A percentile compares a stretch with the other conserved stretches of the same genome.
Conservation (phyloP, 148 eudicot genomes). For the Rhododendron griersonianum region DNA sequence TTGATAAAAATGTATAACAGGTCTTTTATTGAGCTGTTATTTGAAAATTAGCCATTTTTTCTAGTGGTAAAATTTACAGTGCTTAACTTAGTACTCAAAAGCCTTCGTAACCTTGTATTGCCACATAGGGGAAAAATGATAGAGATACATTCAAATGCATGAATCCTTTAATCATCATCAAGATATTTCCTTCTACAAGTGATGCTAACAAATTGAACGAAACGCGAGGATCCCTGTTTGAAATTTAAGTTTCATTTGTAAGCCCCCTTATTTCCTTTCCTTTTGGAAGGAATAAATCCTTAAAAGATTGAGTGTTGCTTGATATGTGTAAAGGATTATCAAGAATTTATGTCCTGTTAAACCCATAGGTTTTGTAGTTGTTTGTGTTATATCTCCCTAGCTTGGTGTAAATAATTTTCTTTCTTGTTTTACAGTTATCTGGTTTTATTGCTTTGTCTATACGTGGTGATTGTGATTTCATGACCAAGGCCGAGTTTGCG, state of each 20-base stretch:
- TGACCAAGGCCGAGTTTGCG: constrained; percentile 54
- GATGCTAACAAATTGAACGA: neutral
- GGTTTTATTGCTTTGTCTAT: constrained; percentile 45
- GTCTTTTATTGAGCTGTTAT: neutral
- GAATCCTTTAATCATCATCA: neutral
- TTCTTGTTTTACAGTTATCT: constrained; percentile 36
- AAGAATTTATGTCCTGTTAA: neutral
- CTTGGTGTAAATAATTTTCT: neutral
- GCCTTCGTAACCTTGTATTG: neutral
- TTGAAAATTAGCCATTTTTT: neutral
- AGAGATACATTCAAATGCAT: neutral
- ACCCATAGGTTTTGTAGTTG: neutral
- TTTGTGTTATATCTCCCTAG: neutral
- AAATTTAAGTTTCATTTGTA: neutral
- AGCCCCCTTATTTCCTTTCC: neutral
- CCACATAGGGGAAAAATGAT: neutral
- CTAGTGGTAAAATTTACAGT: neutral
- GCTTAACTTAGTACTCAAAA: neutral
- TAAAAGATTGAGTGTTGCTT: neutral
- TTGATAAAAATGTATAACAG: neutral
- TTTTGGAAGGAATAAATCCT: neutral
- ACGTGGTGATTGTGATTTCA: constrained; percentile 67
- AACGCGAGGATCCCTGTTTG: neutral
- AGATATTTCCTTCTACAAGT: neutral
- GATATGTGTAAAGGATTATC: constrained; percentile 1